Base-by-base conservation (phyloP, 768 basidiomycete species). In the Pulveroboletus ravenelii region DNA sequence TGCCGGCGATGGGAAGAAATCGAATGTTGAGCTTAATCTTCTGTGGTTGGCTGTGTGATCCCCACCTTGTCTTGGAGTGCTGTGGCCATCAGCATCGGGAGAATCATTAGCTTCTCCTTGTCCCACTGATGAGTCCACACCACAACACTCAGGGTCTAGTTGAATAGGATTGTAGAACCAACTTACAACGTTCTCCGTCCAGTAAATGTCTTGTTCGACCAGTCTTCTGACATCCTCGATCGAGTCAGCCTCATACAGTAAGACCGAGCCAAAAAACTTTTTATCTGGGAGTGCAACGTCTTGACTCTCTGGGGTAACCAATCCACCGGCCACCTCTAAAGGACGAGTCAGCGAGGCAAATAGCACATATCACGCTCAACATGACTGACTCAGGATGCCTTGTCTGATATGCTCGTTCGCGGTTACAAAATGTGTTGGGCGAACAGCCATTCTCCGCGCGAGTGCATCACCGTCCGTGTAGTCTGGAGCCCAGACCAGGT, bases 401-500 rank as follows among this genome's bases (percentile, higher is more conserved):
- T 65, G 65, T 36, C 64, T 61, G 53, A 77, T 70, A 12, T 65
- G 59, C 20, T 66, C 63, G 47, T 74, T 73, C 12, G 78, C 78
- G 13, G 52, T 68, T 36, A 70, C 72, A 8, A 85, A 62, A 62
- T 89, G 87, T 35, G 65, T 56, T 4, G 69, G 56, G 32, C 86
- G 72, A 6, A 86, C 80, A 2, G 75, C 71, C 53, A 84, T 68
- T 30, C 86, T 74, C n/a, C 77, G 74, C 18, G 73, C 73, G 38
- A 80, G 74, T 3, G 80, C 77, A 3, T 75, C 84, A 44, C 74
- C 72, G 47, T 84, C 81, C 12, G 78, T 78, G 58, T 74, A 78
- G 62, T 88, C 86, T 3, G 84, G 85, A 2, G 84, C 82, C 57
- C 79, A 86, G 29, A 88, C 79, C 47, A 84, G 56, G 62, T 57